A percentile compares a stretch with the other conserved stretches of the same genome.
These are phyloP conservation scores for Chalciporus sp. DNA, from an alignment of 1,284 basidiomycete genomes.

Conservation along the genomic window DNA sequence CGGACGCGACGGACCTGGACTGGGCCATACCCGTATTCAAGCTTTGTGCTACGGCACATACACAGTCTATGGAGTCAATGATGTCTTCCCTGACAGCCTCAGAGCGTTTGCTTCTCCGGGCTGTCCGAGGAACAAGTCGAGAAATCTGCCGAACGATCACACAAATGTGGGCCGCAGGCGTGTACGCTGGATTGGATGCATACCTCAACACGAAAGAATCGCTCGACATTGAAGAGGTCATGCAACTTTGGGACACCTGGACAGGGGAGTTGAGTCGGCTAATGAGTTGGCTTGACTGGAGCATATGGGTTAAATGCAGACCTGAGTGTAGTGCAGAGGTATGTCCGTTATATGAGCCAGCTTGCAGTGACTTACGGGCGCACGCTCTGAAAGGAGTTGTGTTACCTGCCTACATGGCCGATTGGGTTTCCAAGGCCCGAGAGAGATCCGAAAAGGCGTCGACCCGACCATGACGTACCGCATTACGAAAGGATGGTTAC, in stretches of 20 bases:
- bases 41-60: conserved; percentile 40
- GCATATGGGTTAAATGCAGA: conserved; percentile 40
- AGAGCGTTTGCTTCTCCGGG: conserved; percentile 37
- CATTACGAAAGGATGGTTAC: not conserved
- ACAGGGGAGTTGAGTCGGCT: conserved; percentile 28
- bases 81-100: conserved; percentile 34
- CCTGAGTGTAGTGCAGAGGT: conserved; percentile 39
- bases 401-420: conserved; percentile 52
- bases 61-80: conserved; percentile 25
- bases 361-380: not conserved
- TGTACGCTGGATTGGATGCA: conserved; percentile 37
- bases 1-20: not conserved
- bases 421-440: conserved; percentile 14
- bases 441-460: not conserved
- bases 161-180: conserved; percentile 45
- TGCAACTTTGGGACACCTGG: conserved; percentile 26
- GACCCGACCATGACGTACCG: not conserved
- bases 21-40: conserved; percentile 34
- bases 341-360: conserved; percentile 23
- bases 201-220: conserved; percentile 3
- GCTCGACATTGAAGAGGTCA: conserved; percentile 1
- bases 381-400: conserved; percentile 41
- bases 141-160: conserved; percentile 52
- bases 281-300: conserved; percentile 48
- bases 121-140: conserved; percentile 37